Evolutionary conservation across 768 basidiomycete species (phyloP), one percentile per base, ranked within the genome.

Genomic region (Leccinum boreale): DNA sequence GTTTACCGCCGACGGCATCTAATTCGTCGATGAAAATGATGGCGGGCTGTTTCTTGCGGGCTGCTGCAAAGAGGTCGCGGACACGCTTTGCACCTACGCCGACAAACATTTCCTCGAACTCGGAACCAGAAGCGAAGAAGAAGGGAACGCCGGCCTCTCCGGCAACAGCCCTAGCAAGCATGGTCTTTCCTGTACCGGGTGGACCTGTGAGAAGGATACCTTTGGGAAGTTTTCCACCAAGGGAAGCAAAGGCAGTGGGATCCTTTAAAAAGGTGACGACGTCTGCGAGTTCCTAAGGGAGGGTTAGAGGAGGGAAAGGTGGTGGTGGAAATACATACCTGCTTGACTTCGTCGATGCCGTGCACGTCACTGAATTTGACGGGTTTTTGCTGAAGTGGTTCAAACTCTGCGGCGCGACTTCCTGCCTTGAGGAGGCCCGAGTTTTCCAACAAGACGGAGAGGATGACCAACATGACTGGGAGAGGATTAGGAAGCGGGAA

Each of bases 11-110:
- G 61, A 98, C 90, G 2, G 94, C 93, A 68, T 98, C 94, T 31
- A 98, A 77, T 68, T 98, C 94, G 65, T 98, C 94, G 66, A 99
- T 98, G 76, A 99, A 99, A 60, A 99, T 94, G 73, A 99, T 98
- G 15, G 97, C 89, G 5, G 97, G 95, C 59, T 95, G 85, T 70
- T 92, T 92, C 76, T 96, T 95, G 53, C 94, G 84, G 23, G 97
- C 97, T 6, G 92, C 86, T 5, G 91, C 86, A 65, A 99, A 99
- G 28, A 99, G 83, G 61, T 98, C 96, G 42, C 97, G 84, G 42
- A 99, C 91, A 11, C 97, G 88, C 70, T 95, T 94, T 15, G 97
- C 95, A 52, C 94, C 94, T 35, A 92, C 89, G 55, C 94, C 94
- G 49, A 96, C 94, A 69, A 94, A 96, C 87, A 98, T 95, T 73